Percentiles rank a stretch among this genome's conserved stretches.
Conservation (phyloP, 2,329 filamentous ascomycete species). For the Paecilomyces niveus region DNA sequence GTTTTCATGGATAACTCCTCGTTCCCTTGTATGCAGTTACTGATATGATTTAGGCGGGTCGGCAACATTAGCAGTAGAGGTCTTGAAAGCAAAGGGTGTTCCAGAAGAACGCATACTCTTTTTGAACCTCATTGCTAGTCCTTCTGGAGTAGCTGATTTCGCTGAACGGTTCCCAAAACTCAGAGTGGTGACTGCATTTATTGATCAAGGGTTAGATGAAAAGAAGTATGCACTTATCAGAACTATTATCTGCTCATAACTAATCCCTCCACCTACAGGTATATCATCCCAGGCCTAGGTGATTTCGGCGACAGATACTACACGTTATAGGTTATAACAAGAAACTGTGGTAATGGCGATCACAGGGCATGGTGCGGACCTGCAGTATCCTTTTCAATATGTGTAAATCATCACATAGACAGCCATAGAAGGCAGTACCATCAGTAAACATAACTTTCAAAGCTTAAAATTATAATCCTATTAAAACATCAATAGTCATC, state of each 20-base stretch:
- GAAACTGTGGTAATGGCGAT: not conserved
- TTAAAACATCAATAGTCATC: conserved; percentile 22
- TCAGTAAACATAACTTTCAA: not conserved
- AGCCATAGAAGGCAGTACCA: not conserved
- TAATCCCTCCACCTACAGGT: conserved; percentile 49
- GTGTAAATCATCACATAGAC: not conserved
- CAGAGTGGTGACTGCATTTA: conserved; percentile 88
- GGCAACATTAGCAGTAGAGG: conserved; percentile 93
- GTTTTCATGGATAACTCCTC: not conserved
- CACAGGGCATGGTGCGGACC: not conserved
- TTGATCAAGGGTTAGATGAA: conserved; percentile 92
- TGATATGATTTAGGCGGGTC: conserved; percentile 63
- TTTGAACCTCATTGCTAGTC: conserved; percentile 95
- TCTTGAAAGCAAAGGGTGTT: conserved; percentile 81
- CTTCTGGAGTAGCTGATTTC: conserved; percentile 84
- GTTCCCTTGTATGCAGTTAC: conserved; percentile 1
- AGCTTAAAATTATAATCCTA: not conserved
- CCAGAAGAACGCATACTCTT: conserved; percentile 94
- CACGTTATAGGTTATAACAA: conserved; percentile 58
- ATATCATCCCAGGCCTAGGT: conserved; percentile 87
- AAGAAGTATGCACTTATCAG: conserved; percentile 67
- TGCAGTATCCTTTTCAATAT: not conserved
- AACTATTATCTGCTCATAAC: conserved; percentile 3
- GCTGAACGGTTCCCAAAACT: conserved; percentile 82
- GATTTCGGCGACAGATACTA: conserved; percentile 97